phyloP scores from a whole-genome alignment of 805 yeast species.

The Candida oleophila region DNA sequence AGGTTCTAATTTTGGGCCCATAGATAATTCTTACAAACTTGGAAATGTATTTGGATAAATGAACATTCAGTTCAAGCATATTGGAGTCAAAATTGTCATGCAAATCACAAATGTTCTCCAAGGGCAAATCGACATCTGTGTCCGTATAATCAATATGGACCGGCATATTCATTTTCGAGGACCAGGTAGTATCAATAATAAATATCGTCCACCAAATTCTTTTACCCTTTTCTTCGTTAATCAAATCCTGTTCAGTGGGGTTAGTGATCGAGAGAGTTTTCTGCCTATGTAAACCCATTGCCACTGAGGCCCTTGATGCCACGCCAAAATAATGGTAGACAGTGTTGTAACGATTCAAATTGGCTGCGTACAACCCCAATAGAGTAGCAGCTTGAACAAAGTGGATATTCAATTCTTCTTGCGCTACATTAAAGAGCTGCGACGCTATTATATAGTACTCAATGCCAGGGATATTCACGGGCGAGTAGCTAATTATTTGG shows the following conservation, averaged over 20 bases:
- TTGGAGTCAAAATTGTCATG: conserved; percentile 30
- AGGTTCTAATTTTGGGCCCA: conserved; percentile 40
- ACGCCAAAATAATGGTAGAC: conserved; percentile 40
- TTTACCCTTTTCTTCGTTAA: conserved; percentile 27
- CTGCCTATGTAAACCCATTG: conserved; percentile 38
- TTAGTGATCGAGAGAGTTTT: conserved; percentile 4
- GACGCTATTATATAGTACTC: conserved; percentile 31
- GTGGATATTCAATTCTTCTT: conserved; percentile 27
- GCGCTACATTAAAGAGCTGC: conserved; percentile 30
- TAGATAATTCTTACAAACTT: conserved; percentile 34
- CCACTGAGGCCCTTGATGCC: conserved; percentile 37
- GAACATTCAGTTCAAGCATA: conserved; percentile 36
- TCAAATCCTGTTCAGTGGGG: conserved; percentile 1
- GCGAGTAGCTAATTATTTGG: not conserved
- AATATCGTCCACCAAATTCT: conserved; percentile 44
- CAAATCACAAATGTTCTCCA: conserved; percentile 28
- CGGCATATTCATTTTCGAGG: conserved; percentile 37
- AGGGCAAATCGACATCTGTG: conserved; percentile 42
- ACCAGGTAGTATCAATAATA: conserved; percentile 39
- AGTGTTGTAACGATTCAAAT: conserved; percentile 35
- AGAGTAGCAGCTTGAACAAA: conserved; percentile 35
- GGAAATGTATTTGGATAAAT: conserved; percentile 37
- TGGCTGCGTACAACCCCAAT: conserved; percentile 36
- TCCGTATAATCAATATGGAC: conserved; percentile 42
- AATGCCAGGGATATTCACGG: conserved; percentile 30